A percentile compares a stretch with the other conserved stretches of the same genome.
phyloP scores from a whole-genome alignment of 768 basidiomycete species.

The Macrolepiota albuminosa region DNA sequence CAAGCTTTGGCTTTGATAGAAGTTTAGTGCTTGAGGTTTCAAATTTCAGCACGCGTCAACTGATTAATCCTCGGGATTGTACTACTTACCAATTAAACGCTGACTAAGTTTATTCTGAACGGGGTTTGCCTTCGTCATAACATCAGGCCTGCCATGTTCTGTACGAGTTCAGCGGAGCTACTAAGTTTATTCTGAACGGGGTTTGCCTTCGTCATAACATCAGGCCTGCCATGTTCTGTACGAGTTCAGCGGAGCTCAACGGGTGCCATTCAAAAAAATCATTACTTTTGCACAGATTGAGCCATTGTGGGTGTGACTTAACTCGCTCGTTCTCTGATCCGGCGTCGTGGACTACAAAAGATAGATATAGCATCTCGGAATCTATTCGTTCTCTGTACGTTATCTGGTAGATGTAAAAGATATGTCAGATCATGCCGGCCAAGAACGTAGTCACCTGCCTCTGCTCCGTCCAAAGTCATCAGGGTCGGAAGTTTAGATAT shows the following conservation, averaged over 20 bases:
- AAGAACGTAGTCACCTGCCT: constrained; percentile 28
- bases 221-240: constrained; percentile 56
- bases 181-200: constrained; percentile 48
- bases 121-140: constrained; percentile 22
- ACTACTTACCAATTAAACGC: constrained; percentile 52
- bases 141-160: constrained; percentile 45
- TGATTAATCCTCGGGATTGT: not conserved
- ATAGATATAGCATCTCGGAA: constrained; percentile 79
- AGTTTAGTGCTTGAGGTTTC: constrained; percentile 9
- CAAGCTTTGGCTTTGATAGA: constrained; percentile 4
- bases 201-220: constrained; percentile 25
- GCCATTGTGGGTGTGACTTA: constrained; percentile 62
- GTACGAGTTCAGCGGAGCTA: no score
- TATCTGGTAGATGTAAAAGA: constrained; percentile 40
- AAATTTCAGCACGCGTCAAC: not conserved
- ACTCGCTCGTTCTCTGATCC: constrained; percentile 37
- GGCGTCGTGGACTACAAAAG: constrained; percentile 48
- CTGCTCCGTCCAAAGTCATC: constrained; percentile 54
- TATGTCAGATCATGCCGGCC: constrained; percentile 3
- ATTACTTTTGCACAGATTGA: constrained; percentile 55
- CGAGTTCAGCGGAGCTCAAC: constrained; percentile 2
- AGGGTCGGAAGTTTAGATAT: constrained; percentile 70
- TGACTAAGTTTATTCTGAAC: constrained; percentile 50
- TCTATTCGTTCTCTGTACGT: constrained; percentile 69
- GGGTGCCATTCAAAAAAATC: constrained; percentile 14